Percentiles rank a stretch among this genome's conserved stretches.
Evolutionary conservation across 164 flowering plant species (phyloP).

Genomic region (Cinnamomum micranthum): DNA sequence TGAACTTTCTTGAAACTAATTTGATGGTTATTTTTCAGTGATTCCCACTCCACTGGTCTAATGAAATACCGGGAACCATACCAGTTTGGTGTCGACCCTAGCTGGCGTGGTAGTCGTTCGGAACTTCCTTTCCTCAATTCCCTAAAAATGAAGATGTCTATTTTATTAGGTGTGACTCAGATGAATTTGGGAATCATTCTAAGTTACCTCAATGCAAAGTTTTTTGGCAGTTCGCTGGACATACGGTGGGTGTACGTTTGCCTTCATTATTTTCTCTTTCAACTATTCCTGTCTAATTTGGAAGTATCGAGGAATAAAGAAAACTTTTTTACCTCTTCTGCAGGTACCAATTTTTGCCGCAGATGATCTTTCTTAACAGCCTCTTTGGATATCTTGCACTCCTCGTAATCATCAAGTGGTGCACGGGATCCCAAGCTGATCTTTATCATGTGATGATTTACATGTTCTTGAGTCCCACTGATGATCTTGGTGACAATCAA

Average conservation of each 20-base stretch:
- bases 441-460: conserved; percentile 97
- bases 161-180: conserved; percentile 73
- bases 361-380: conserved; percentile 84
- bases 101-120: conserved; percentile 97
- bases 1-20: neutral
- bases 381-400: conserved; percentile 95
- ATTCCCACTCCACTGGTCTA: conserved; percentile 61
- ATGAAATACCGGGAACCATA: conserved; percentile 70
- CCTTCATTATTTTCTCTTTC: conserved; percentile 2
- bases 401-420: conserved; percentile 87
- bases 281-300: neutral
- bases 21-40: conserved; percentile 38
- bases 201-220: conserved; percentile 84
- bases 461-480: conserved; percentile 94
- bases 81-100: conserved; percentile 93
- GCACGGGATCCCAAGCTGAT: conserved; percentile 94
- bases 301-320: conserved; percentile 5
- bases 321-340: conserved; percentile 9
- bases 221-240: conserved; percentile 66
- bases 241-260: conserved; percentile 46
- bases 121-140: conserved; percentile 91
- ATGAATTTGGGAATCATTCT: conserved; percentile 85
- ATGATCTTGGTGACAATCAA: conserved; percentile 82
- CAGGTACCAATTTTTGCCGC: conserved; percentile 95
- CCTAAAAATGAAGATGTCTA: conserved; percentile 97